Percentiles rank a stretch among this genome's conserved stretches.
Evolutionary conservation across 371 early-diverging fungal genomes (phyloP).

Genomic region (Haplosporangium sp.): DNA sequence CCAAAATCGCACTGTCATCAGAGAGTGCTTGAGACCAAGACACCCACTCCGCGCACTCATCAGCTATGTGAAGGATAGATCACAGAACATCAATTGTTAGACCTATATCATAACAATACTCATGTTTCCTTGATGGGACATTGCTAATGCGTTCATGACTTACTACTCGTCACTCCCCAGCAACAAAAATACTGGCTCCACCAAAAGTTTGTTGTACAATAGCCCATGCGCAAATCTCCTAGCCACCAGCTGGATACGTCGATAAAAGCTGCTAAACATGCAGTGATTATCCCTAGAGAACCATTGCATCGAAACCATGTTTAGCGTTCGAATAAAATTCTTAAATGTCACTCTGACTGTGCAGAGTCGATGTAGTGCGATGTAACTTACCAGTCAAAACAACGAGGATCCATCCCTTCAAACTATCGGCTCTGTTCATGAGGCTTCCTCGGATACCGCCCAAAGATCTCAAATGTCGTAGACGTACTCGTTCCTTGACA

Average conservation of each 20-base stretch:
- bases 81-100: not conserved
- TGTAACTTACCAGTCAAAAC: constrained; percentile 39
- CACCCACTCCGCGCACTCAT: constrained; percentile 62
- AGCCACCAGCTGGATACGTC: constrained; percentile 85
- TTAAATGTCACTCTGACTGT: too few relatives aligned
- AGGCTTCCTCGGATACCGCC: constrained; percentile 71
- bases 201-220: constrained; percentile 85
- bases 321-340: too few relatives aligned
- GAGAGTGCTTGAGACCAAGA: constrained; percentile 58
- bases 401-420: constrained; percentile 52
- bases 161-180: constrained; percentile 69
- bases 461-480: constrained; percentile 69
- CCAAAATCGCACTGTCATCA: constrained; percentile 8
- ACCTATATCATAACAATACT: constrained; percentile 11
- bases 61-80: constrained; percentile 12
- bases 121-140: not conserved
- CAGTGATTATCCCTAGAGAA: constrained; percentile 65
- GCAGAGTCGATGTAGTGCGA: too few relatives aligned
- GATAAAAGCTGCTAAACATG: constrained; percentile 84
- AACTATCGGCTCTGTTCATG: constrained; percentile 45
- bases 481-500: constrained; percentile 86
- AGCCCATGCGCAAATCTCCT: constrained; percentile 84
- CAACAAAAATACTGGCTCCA: constrained; percentile 93
- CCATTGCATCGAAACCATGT: not conserved
- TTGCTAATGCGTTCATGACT: not conserved